Evolutionary conservation across 2,329 filamentous ascomycete species (phyloP), one percentile per base, ranked within the genome.

Genomic region (Rhinocladiella mackenziei): DNA sequence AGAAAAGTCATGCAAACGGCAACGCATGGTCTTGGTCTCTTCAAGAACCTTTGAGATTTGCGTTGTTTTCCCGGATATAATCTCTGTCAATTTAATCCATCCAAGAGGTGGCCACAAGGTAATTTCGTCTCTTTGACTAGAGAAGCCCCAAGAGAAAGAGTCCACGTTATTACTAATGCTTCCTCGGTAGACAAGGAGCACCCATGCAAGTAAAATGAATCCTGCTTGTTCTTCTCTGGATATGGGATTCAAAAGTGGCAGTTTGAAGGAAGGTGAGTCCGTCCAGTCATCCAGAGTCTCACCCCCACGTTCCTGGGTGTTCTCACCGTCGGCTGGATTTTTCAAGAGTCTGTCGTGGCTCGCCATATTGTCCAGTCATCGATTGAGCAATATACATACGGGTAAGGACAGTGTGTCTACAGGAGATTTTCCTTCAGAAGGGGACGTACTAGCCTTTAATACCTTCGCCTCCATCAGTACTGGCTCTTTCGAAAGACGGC

Each of bases 131-230:
- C n/a, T 17, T 2, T 6, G 23, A 32, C 19, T 17, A 33, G 17
- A 33, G 13, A 33, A 4, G 30, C 29, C 37, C 37, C 37, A 30
- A 28, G 15, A 32, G 19, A 32, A 40, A 7, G 26, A 32, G 7
- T 40, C 22, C 3, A 31, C 37, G 18, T 40, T 32, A 2, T 6
- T 40, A 11, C n/a, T 13, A n/a, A 40, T 18, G n/a, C 26, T 40
- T n/a, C 37, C 37, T 10, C 37, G 26, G 18, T 31, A 13, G 9
- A 40, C 25, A 14, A 40, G 37, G 6, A 40, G 37, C 3, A 17
- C 17, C 37, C 37, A 40, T 4, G 26, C 14, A 17, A 40, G 37
- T 11, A 40, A 10, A 2, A 40, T n/a, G 9, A 36, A 22, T 1
- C 3, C 33, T 14, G 23, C 18, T 14, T 36, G 33, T 13, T 36